Conservation (phyloP, 495 filamentous ascomycete species). For the Mytilinidion resinicola region DNA sequence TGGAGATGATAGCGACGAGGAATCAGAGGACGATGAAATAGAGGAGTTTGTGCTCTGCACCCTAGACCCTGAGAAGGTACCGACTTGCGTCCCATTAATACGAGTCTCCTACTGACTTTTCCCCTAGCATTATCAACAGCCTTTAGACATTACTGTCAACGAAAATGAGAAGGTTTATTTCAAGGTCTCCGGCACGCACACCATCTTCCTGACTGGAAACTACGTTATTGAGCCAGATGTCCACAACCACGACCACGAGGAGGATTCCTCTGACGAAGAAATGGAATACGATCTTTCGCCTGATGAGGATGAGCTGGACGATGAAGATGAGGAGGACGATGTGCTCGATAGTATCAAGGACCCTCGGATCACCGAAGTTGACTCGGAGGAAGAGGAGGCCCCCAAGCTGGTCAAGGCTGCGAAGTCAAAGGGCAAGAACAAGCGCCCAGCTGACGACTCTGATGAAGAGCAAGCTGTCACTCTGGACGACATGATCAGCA, state of each 20-base stretch:
- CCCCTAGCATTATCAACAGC: conserved; percentile 79
- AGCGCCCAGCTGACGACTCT: conserved; percentile 64
- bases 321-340: conserved; percentile 59
- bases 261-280: conserved; percentile 52
- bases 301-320: conserved; percentile 70
- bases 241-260: conserved; percentile 44
- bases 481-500: conserved; percentile 71
- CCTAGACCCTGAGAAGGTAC: conserved; percentile 74
- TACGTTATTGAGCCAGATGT: conserved; percentile 62
- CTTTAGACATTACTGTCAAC: conserved; percentile 83
- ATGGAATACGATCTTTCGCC: conserved; percentile 61
- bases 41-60: conserved; percentile 93
- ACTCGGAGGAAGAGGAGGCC: conserved; percentile 68
- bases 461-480: conserved; percentile 50
- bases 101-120: conserved; percentile 30
- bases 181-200: conserved; percentile 81
- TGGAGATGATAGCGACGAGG: conserved; percentile 56
- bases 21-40: conserved; percentile 59
- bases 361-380: conserved; percentile 77
- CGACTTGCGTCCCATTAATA: background rate
- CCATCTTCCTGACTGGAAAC: conserved; percentile 89
- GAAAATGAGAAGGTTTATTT: conserved; percentile 88
- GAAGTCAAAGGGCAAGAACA: conserved; percentile 60
- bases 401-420: conserved; percentile 63
- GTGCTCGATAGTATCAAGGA: conserved; percentile 76